Evolutionary conservation across 805 yeast species (phyloP).

Genomic region (Candida nemodendra): DNA sequence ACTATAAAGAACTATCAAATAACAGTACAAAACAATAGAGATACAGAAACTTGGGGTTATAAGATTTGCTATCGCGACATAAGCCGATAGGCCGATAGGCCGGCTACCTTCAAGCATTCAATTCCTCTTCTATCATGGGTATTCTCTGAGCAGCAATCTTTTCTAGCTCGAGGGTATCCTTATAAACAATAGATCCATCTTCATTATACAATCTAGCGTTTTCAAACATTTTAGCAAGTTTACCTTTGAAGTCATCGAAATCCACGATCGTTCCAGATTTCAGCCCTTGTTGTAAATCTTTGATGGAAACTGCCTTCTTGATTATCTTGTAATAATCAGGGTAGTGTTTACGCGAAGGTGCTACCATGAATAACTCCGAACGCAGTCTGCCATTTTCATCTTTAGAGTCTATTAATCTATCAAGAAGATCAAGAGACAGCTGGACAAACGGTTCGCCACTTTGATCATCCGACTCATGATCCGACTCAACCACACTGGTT

Average conservation of each 20-base stretch:
- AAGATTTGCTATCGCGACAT: too few relatives aligned
- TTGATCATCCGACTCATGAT: conserved; percentile 8
- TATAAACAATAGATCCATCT: conserved; percentile 62
- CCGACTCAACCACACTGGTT: conserved; percentile 2
- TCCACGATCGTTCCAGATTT: conserved; percentile 35
- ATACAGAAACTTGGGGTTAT: too few relatives aligned
- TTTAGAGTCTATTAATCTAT: conserved; percentile 38
- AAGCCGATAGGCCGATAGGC: too few relatives aligned
- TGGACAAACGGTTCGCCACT: conserved; percentile 18
- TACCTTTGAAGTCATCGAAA: conserved; percentile 48
- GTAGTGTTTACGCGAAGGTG: conserved; percentile 73
- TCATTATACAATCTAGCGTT: conserved; percentile 71
- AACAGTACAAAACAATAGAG: too few relatives aligned
- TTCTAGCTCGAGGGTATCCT: conserved; percentile 53
- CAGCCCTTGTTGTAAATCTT: conserved; percentile 50
- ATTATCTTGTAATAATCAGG: conserved; percentile 82
- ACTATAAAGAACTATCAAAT: too few relatives aligned
- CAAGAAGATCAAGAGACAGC: conserved; percentile 37
- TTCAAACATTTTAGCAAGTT: conserved; percentile 53
- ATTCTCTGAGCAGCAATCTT: conserved; percentile 29
- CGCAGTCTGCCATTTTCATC: conserved; percentile 48
- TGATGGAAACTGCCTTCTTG: conserved; percentile 57
- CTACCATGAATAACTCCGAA: conserved; percentile 60
- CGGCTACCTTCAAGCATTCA: conserved; percentile 4
- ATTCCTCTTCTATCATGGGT: conserved; percentile 10